phyloP scores from a whole-genome alignment of 2,329 filamentous ascomycete species.

The Arthroderma sp. region DNA sequence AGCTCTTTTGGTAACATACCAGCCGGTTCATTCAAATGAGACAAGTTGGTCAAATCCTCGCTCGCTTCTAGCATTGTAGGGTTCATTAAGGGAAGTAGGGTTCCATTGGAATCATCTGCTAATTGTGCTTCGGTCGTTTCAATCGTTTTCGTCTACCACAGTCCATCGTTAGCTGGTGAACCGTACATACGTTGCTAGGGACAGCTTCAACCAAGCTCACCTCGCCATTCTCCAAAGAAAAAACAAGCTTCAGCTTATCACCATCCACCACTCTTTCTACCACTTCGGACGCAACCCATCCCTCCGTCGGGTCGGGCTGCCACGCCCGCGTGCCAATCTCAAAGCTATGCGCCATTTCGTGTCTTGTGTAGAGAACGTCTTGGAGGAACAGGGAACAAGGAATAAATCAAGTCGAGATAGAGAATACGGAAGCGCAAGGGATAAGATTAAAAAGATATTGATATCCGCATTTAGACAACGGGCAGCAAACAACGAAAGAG shows the following conservation, averaged over 20 bases:
- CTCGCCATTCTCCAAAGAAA: conserved; percentile 86
- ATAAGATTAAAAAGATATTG: no score
- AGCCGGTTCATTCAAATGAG: conserved; percentile 94
- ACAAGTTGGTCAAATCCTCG: conserved; percentile 93
- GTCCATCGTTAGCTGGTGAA: conserved; percentile 1
- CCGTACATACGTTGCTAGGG: conserved; percentile 2
- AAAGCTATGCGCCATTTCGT: conserved; percentile 77
- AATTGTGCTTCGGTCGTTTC: conserved; percentile 66
- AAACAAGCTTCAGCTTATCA: conserved; percentile 74
- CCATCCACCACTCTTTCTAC: conserved; percentile 71
- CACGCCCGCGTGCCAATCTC: conserved; percentile 95
- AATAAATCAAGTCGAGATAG: no score
- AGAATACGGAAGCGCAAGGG: no score
- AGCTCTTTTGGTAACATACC: conserved; percentile 42
- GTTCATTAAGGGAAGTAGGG: conserved; percentile 90
- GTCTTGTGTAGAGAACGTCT: neutral
- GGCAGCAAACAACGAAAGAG: no score
- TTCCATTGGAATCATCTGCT: conserved; percentile 60
- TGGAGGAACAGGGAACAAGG: neutral
- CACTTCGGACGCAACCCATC: conserved; percentile 95
- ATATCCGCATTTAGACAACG: no score
- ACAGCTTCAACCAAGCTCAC: conserved; percentile 35
- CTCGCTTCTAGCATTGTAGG: conserved; percentile 95
- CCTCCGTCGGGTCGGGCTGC: conserved; percentile 92
- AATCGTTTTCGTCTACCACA: conserved; percentile 57